Percentiles rank a stretch among this genome's conserved stretches.
Evolutionary conservation across 768 basidiomycete species (phyloP).

Genomic region (Nidularia pulvinata): DNA sequence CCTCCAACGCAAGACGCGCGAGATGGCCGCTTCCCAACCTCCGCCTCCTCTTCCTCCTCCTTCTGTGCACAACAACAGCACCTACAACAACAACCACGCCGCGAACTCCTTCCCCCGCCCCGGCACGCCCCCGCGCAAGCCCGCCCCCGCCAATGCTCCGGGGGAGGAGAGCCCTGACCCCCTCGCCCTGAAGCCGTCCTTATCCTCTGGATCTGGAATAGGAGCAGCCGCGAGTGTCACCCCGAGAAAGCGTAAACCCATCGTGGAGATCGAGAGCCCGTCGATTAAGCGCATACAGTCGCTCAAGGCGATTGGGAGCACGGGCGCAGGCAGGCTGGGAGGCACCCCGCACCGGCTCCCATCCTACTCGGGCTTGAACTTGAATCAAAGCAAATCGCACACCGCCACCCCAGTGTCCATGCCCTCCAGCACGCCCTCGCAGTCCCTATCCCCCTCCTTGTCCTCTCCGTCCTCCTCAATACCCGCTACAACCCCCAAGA

Average conservation of each 20-base stretch:
- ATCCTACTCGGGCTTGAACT: no score
- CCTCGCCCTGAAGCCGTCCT: conserved; percentile 29
- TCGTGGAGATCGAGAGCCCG: conserved; percentile 60
- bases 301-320: conserved; percentile 8
- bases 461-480: not conserved
- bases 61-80: conserved; percentile 4
- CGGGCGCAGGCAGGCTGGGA: no score
- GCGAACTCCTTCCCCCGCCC: not conserved
- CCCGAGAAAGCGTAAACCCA: conserved; percentile 72
- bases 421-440: not conserved
- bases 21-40: conserved; percentile 25
- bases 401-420: not conserved
- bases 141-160: conserved; percentile 11
- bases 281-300: conserved; percentile 57
- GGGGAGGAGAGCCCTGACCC: conserved; percentile 56
- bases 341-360: no score
- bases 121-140: not conserved
- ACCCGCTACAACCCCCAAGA: conserved; percentile 26
- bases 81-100: conserved; percentile 16
- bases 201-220: conserved; percentile 17
- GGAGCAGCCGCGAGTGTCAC: conserved; percentile 33
- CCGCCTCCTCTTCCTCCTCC: conserved; percentile 14
- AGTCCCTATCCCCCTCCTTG: not conserved
- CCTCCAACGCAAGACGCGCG: conserved; percentile 51
- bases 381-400: no score